phyloP scores from a whole-genome alignment of 1,284 basidiomycete species.

The Ceratobasidium sp. region DNA sequence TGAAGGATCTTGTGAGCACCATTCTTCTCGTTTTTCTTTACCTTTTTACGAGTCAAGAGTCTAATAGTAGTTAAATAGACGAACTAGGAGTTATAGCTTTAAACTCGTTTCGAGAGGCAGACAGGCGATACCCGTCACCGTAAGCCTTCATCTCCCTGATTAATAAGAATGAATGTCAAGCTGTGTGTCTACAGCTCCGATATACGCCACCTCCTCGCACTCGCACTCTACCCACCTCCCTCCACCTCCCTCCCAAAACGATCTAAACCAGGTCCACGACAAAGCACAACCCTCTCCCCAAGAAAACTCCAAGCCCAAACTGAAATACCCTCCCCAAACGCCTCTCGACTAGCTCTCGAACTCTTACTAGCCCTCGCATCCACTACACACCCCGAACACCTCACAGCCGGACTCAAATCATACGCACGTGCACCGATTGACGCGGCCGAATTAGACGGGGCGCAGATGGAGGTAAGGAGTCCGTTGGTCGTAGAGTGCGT shows the following conservation, averaged over 20 bases:
- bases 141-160: neutral
- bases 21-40: neutral
- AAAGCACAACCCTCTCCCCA: slow-evolving; percentile 1
- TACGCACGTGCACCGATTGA: slow-evolving; percentile 18
- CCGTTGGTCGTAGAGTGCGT: slow-evolving; percentile 11
- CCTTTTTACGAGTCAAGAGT: neutral
- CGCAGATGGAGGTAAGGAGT: slow-evolving; percentile 5
- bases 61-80: neutral
- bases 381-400: slow-evolving; percentile 16
- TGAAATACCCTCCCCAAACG: slow-evolving; percentile 8
- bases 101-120: slow-evolving; percentile 23
- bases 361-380: slow-evolving; percentile 7
- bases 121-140: slow-evolving; percentile 27
- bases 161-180: neutral
- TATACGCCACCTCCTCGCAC: slow-evolving; percentile 26
- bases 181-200: slow-evolving; percentile 6
- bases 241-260: neutral
- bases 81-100: slow-evolving; percentile 34
- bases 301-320: slow-evolving; percentile 24
- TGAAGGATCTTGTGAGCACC: slow-evolving; percentile 29
- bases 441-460: slow-evolving; percentile 2
- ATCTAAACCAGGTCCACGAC: neutral
- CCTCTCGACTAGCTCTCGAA: slow-evolving; percentile 31
- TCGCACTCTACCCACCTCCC: slow-evolving; percentile 31
- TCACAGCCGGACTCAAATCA: slow-evolving; percentile 6